Base-by-base conservation (phyloP, 129 eudicot species). In the Tanacetum coccineum region DNA sequence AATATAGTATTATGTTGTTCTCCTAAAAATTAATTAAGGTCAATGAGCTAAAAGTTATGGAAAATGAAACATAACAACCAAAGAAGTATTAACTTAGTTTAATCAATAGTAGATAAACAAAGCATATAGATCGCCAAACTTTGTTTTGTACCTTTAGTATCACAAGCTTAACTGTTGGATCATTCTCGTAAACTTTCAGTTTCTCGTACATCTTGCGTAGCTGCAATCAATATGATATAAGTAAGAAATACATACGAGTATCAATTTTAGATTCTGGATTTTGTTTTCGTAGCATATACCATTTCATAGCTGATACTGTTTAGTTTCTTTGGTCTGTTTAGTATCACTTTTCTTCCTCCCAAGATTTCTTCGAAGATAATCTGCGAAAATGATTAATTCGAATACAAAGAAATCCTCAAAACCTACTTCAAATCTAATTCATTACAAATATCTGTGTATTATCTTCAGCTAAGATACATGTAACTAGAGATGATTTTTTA, bases 301-400 rank as follows among this genome's bases (percentile, higher is more conserved):
- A 78, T 81, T 42, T 78, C 80, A 66, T 73, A 81, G 77, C 13
- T 81, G 42, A 81, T 80, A 47, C 74, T 58, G 61, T 81, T 81
- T 7, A 81, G 55, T 70, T 81, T 78, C 62, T 62, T 67, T 44
- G 77, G 65, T 64, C 86, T 78, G 64, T 81, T 81, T n/a, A 81
- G 70, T 57, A 66, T 61, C 54, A 70, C 78, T 57, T 81, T 78
- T 60, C 86, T 75, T 48, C 54, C 65, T 32, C 86, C 82, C 7
- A 13, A 30, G 49, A 21, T 53, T 52, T 73, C 80, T 62, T 81
- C 80, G 64, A 81, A 77, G 8, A 77, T 42, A 52, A 81, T 79
- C 85, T 81, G 42, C 20, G 62, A 57, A 70, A 70, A 12, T 26
- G 25, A 3, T 9, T 13, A 30, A 14, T 21, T 70, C 8, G 21